phyloP scores from a whole-genome alignment of 108 stramenopile genomes.

The Discostella pseudostelligera region DNA sequence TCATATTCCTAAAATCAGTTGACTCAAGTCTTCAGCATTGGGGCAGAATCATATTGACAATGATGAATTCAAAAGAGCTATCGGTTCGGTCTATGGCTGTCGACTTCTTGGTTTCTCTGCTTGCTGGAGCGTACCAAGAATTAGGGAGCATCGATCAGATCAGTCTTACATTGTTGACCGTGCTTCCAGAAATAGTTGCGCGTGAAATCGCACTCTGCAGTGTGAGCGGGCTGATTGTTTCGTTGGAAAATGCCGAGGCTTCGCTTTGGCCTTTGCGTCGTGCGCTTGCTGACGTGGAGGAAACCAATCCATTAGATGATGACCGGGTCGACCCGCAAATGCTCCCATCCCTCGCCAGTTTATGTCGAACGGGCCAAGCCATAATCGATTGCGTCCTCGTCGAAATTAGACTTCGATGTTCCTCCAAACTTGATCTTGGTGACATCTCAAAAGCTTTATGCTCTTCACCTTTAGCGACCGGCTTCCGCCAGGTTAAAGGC shows the following conservation, averaged over 20 bases:
- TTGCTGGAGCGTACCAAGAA: conserved; percentile 64
- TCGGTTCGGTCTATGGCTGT: conserved; percentile 87
- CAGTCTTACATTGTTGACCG: conserved; percentile 55
- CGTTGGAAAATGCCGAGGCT: conserved; percentile 58
- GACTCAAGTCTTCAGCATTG: conserved; percentile 76
- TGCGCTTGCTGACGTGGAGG: conserved; percentile 82
- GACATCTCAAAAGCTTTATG: conserved; percentile 23
- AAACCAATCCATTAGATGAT: conserved; percentile 81
- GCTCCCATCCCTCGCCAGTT: conserved; percentile 55
- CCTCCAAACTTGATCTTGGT: conserved; percentile 21
- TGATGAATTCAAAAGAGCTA: conserved; percentile 85
- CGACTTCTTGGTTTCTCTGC: conserved; percentile 76
- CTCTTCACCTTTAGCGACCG: background rate
- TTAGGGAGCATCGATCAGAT: conserved; percentile 70
- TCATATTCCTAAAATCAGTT: conserved; percentile 57
- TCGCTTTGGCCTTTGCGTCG: conserved; percentile 83
- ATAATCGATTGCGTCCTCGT: conserved; percentile 84
- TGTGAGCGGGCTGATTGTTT: conserved; percentile 55
- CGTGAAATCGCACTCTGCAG: conserved; percentile 80
- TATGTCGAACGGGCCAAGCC: conserved; percentile 82
- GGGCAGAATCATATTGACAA: conserved; percentile 65
- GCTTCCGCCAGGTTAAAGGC: conserved; percentile 1
- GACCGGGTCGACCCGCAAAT: conserved; percentile 81
- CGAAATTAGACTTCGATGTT: conserved; percentile 66
- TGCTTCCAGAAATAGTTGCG: conserved; percentile 80